Evolutionary conservation across 2,329 filamentous ascomycete genomes (phyloP).

Genomic region (Zymoseptoria pseudotritici): DNA sequence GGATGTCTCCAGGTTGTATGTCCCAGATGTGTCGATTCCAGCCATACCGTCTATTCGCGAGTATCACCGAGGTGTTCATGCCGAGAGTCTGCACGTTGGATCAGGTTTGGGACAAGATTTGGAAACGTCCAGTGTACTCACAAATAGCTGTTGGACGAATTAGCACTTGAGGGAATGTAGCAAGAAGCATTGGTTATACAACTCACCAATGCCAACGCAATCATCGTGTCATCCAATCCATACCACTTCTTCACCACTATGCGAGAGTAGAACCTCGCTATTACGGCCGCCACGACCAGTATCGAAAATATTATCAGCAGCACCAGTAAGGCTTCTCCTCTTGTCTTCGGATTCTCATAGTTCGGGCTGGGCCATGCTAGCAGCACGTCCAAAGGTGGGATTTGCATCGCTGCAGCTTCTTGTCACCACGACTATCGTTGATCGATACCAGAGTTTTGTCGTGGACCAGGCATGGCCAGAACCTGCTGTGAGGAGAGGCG

Average conservation of each 20-base stretch:
- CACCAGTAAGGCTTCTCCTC: slow-evolving; percentile 34
- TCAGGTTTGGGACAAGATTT: background rate
- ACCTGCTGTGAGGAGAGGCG: background rate
- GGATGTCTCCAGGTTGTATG: slow-evolving; percentile 19
- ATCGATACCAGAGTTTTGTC: background rate
- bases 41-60: slow-evolving; percentile 36
- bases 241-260: slow-evolving; percentile 36
- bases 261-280: slow-evolving; percentile 35
- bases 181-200: background rate
- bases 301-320: slow-evolving; percentile 34
- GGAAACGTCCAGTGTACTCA: background rate
- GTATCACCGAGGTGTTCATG: slow-evolving; percentile 33
- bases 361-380: slow-evolving; percentile 35
- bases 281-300: slow-evolving; percentile 31
- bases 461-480: background rate
- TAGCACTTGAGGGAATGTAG: background rate
- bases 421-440: background rate
- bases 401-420: slow-evolving; percentile 13
- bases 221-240: slow-evolving; percentile 37
- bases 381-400: slow-evolving; percentile 28
- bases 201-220: slow-evolving; percentile 33
- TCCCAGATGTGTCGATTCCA: slow-evolving; percentile 41
- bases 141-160: background rate
- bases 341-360: slow-evolving; percentile 35
- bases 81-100: slow-evolving; percentile 24